Conservation (phyloP, 164 flowering plant genomes). For the Saururus chinensis region DNA sequence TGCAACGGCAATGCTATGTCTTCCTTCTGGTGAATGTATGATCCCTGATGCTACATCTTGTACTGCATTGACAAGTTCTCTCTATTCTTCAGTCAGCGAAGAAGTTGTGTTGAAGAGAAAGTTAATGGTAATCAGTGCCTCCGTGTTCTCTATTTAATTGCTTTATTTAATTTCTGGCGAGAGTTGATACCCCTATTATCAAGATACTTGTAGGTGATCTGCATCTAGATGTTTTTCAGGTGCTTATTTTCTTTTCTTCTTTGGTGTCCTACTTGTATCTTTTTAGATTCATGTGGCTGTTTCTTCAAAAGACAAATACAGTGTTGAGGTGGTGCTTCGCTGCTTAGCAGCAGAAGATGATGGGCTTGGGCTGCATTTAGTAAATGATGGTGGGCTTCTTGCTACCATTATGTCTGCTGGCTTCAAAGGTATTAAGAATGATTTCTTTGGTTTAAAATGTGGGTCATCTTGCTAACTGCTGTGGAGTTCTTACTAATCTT, state of each 20-base stretch:
- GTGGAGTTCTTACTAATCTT: conserved; percentile 1
- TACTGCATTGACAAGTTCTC: conserved; percentile 77
- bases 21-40: conserved; percentile 86
- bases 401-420: conserved; percentile 78
- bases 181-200: background rate
- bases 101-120: conserved; percentile 61
- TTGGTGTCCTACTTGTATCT: conserved; percentile 5
- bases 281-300: conserved; percentile 56
- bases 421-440: conserved; percentile 58
- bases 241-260: conserved; percentile 1
- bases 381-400: conserved; percentile 84
- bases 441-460: no score
- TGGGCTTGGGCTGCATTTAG: conserved; percentile 58
- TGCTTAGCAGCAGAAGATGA: conserved; percentile 81
- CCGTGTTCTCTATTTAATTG: background rate
- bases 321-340: conserved; percentile 75
- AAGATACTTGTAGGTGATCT: background rate
- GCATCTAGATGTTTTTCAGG: background rate
- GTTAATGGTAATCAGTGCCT: conserved; percentile 45
- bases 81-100: conserved; percentile 82
- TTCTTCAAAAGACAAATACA: conserved; percentile 49
- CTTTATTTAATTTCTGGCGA: background rate
- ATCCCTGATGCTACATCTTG: conserved; percentile 82
- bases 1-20: conserved; percentile 76
- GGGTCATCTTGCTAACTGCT: background rate